Evolutionary conservation across 78 protist genomes (phyloP).

Genomic region (Diacronema lutheri): DNA sequence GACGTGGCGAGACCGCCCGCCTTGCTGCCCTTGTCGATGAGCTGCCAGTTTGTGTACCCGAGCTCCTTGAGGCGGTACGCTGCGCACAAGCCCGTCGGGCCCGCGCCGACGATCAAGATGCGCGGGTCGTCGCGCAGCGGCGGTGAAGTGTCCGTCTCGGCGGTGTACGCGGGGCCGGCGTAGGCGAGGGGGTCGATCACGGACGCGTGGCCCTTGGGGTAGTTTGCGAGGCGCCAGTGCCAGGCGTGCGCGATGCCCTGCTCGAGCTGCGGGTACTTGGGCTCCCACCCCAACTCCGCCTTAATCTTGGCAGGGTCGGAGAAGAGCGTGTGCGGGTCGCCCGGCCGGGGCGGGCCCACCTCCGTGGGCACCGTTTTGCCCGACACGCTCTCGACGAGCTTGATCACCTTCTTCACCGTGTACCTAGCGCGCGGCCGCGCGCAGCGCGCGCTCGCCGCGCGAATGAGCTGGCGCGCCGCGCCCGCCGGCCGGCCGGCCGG

Average conservation of each 20-base stretch:
- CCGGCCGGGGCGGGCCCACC: neutral
- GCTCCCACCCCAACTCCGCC: neutral
- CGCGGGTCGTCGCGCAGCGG: neutral
- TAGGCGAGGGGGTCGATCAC: too few relatives aligned
- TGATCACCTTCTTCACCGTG: neutral
- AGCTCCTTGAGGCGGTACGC: constrained; percentile 29
- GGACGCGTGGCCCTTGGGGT: too few relatives aligned
- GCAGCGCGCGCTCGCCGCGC: too few relatives aligned
- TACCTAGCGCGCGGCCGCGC: too few relatives aligned
- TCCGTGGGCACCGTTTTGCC: neutral
- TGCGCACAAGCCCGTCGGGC: constrained; percentile 31
- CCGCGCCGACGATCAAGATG: constrained; percentile 17
- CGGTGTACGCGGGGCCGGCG: neutral
- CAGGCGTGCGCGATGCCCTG: too few relatives aligned
- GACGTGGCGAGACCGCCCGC: constrained; percentile 5
- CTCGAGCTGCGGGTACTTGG: neutral
- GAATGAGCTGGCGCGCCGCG: too few relatives aligned
- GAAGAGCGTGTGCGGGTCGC: constrained; percentile 6
- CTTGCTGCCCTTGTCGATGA: neutral
- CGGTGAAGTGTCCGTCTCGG: neutral
- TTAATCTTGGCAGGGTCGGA: neutral
- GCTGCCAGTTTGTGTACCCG: constrained; percentile 13
- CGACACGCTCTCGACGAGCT: neutral
- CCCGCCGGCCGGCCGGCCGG: too few relatives aligned
- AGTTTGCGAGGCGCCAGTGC: too few relatives aligned